These are phyloP conservation scores for Rhodotorula sp. DNA, from an alignment of 1,284 basidiomycete genomes.

Conservation along the genomic window DNA sequence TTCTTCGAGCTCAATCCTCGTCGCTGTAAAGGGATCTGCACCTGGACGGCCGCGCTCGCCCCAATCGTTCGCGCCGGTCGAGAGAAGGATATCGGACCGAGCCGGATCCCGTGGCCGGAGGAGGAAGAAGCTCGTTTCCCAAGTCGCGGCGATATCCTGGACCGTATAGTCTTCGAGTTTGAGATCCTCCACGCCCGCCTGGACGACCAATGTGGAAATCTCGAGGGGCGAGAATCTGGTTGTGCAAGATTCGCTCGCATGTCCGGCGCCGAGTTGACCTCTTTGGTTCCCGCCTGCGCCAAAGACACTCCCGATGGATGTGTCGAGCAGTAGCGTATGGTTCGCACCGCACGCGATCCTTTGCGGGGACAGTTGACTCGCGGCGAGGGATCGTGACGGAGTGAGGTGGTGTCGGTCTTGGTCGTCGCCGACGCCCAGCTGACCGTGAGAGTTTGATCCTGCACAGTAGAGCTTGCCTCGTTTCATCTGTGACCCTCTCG, in stretches of 20 bases:
- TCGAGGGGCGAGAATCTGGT: not conserved
- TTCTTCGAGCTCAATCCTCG: slow-evolving; percentile 21
- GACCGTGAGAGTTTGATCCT: slow-evolving; percentile 74
- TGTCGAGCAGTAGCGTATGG: slow-evolving; percentile 59
- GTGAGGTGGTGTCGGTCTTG: slow-evolving; percentile 62
- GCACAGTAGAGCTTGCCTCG: slow-evolving; percentile 54
- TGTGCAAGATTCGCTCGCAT: not conserved
- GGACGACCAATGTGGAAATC: not conserved
- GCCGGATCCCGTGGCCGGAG: slow-evolving; percentile 47
- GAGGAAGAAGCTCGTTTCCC: slow-evolving; percentile 78
- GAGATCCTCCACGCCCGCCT: not conserved
- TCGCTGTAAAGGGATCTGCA: slow-evolving; percentile 23
- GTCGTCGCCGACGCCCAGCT: slow-evolving; percentile 61
- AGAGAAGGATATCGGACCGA: slow-evolving; percentile 62
- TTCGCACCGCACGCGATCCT: slow-evolving; percentile 61
- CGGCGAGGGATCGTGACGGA: slow-evolving; percentile 53
- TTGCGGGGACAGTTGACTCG: not conserved
- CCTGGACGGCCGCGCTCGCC: slow-evolving; percentile 67
- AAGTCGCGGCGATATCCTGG: slow-evolving; percentile 60
- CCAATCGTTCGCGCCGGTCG: slow-evolving; percentile 78
- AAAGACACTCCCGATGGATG: not conserved
- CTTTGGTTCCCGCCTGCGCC: slow-evolving; percentile 5
- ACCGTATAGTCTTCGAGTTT: not conserved
- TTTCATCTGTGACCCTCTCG: too few species aligned
- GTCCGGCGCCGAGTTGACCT: not conserved